Conservation (phyloP, 805 yeast genomes). For the Zygotorulaspora chibaensis region DNA sequence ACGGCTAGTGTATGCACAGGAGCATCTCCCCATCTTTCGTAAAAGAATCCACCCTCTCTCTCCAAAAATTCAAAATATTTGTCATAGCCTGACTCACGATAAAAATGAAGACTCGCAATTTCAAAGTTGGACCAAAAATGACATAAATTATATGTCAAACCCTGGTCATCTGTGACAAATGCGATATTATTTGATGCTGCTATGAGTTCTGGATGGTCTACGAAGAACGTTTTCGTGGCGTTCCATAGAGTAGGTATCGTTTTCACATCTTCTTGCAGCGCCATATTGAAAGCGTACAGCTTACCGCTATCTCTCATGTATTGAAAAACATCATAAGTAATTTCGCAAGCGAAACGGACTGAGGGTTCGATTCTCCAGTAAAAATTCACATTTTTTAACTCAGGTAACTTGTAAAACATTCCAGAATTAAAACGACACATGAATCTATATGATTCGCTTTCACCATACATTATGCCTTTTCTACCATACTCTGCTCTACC, state of each 20-base stretch:
- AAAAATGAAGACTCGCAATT: slow-evolving; percentile 76
- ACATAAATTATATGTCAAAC: slow-evolving; percentile 68
- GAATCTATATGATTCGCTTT: slow-evolving; percentile 75
- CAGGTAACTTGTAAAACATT: slow-evolving; percentile 70
- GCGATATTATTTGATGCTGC: slow-evolving; percentile 60
- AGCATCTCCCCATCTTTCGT: slow-evolving; percentile 97
- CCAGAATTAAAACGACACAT: slow-evolving; percentile 94
- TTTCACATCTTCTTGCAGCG: slow-evolving; percentile 69
- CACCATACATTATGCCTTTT: slow-evolving; percentile 72
- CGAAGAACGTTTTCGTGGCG: slow-evolving; percentile 60
- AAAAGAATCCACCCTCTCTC: slow-evolving; percentile 71
- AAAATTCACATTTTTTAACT: slow-evolving; percentile 71
- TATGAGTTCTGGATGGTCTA: slow-evolving; percentile 35
- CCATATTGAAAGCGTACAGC: slow-evolving; percentile 79
- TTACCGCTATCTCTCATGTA: slow-evolving; percentile 70
- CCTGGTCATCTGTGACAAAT: slow-evolving; percentile 51
- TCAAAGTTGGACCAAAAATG: slow-evolving; percentile 95
- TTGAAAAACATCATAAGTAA: slow-evolving; percentile 85
- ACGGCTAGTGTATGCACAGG: slow-evolving; percentile 87
- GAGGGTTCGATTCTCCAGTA: slow-evolving; percentile 97
- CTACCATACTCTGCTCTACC: slow-evolving; percentile 77
- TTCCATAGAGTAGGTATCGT: slow-evolving; percentile 81
- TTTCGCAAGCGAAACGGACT: slow-evolving; percentile 82
- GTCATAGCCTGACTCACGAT: slow-evolving; percentile 59
- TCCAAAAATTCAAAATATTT: slow-evolving; percentile 69